These are phyloP conservation scores for Ichthyophthirius multifiliis DNA, from an alignment of 169 alveolate species.

Conservation along the genomic window DNA sequence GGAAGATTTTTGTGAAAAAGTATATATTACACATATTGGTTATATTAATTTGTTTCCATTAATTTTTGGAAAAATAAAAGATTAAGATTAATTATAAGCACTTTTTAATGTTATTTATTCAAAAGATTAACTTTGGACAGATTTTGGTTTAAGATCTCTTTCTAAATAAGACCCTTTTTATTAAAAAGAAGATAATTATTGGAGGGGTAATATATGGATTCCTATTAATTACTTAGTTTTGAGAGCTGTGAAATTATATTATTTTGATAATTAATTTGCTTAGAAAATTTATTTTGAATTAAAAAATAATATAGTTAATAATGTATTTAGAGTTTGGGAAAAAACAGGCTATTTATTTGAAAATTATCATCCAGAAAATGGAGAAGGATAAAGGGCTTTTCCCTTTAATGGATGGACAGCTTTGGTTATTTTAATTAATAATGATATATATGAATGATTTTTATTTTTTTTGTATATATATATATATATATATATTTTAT, in stretches of 20 bases:
- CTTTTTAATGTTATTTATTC: conserved; percentile 42
- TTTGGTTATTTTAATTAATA: conserved; percentile 41
- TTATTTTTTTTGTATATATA: not conserved
- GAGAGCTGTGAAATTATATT: conserved; percentile 65
- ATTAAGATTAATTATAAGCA: conserved; percentile 1
- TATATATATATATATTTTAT: not conserved
- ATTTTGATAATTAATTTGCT: conserved; percentile 34
- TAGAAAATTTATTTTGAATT: conserved; percentile 43
- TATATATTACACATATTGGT: conserved; percentile 60
- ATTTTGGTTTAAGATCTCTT: conserved; percentile 72
- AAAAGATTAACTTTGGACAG: conserved; percentile 51
- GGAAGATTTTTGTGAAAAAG: too few relatives aligned
- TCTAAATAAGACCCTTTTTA: conserved; percentile 62
- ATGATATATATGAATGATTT: not conserved
- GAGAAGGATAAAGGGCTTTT: conserved; percentile 65
- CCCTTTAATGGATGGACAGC: conserved; percentile 88
- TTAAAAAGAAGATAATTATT: conserved; percentile 74
- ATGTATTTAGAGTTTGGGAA: conserved; percentile 65
- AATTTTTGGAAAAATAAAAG: conserved; percentile 59
- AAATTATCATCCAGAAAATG: conserved; percentile 58
- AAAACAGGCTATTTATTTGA: conserved; percentile 64
- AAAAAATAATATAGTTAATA: conserved; percentile 55
- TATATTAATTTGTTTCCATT: conserved; percentile 73
- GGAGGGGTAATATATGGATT: conserved; percentile 87
- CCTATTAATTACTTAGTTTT: conserved; percentile 67